phyloP scores from a whole-genome alignment of 352 stramenopile genomes.

The Globisporangium cederbergense region DNA sequence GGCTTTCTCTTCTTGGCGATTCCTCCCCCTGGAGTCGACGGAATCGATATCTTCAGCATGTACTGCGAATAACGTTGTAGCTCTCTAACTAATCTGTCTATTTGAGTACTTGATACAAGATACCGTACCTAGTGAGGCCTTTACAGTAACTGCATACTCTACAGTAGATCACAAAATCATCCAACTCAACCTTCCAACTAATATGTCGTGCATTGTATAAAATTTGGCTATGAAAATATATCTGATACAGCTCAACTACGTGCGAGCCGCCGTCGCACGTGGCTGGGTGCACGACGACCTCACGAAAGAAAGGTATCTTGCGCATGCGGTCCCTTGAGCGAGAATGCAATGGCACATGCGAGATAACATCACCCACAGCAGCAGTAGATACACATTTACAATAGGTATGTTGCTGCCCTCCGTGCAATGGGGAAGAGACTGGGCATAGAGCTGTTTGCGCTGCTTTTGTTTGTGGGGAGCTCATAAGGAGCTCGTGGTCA shows the following conservation, averaged over 20 bases:
- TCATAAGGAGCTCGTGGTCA: too few species aligned
- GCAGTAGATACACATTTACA: background rate
- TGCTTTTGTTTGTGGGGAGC: too few species aligned
- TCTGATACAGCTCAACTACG: background rate
- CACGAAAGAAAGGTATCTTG: background rate
- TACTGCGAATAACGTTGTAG: background rate
- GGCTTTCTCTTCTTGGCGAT: constrained; percentile 18
- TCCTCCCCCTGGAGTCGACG: constrained; percentile 20
- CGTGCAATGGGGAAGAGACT: too few species aligned
- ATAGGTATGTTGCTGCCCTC: background rate
- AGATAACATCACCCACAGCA: background rate
- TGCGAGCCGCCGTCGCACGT: background rate
- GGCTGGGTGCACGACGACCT: too few species aligned
- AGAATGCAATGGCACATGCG: background rate
- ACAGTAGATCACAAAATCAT: background rate
- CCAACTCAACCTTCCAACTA: background rate
- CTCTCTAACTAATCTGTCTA: background rate
- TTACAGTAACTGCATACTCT: background rate
- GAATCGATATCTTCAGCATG: constrained; percentile 29
- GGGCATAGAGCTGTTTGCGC: too few species aligned
- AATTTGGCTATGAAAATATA: background rate
- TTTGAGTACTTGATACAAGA: background rate
- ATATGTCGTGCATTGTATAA: background rate
- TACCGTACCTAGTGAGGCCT: background rate
- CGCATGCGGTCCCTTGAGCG: background rate